phyloP scores from a whole-genome alignment of 495 filamentous ascomycete species.

The Tetracladium setigerum region DNA sequence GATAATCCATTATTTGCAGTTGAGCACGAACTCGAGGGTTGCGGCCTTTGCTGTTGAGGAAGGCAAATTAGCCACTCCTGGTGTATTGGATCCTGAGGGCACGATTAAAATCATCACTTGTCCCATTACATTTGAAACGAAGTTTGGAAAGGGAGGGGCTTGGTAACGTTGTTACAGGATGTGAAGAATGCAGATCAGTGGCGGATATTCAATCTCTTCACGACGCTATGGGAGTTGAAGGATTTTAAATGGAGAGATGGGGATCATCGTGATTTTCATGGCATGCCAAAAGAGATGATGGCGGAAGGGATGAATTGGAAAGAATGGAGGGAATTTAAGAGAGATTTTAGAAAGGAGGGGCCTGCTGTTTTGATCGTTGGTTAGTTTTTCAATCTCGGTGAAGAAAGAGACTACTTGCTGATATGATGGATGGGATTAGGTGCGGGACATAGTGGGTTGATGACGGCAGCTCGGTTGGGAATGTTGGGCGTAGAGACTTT shows the following conservation, averaged over 20 bases:
- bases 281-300: slow-evolving; percentile 28
- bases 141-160: too few relatives aligned
- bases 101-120: too few relatives aligned
- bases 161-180: too few relatives aligned
- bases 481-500: slow-evolving; percentile 46
- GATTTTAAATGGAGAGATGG: slow-evolving; percentile 37
- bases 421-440: background rate
- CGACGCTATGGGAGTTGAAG: slow-evolving; percentile 39
- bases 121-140: too few relatives aligned
- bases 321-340: slow-evolving; percentile 39
- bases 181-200: slow-evolving; percentile 15
- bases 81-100: too few relatives aligned
- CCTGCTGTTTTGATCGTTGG: slow-evolving; percentile 51
- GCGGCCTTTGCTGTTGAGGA: too few relatives aligned
- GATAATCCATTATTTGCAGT: too few relatives aligned
- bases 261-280: slow-evolving; percentile 29
- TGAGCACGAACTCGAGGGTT: too few relatives aligned
- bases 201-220: slow-evolving; percentile 47
- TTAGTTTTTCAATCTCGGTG: slow-evolving; percentile 16
- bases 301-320: slow-evolving; percentile 40
- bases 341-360: slow-evolving; percentile 42
- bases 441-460: slow-evolving; percentile 38
- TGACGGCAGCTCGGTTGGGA: slow-evolving; percentile 49
- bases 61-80: too few relatives aligned
- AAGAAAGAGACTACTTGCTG: background rate